Evolutionary conservation across 1,284 basidiomycete species (phyloP), one percentile per base, ranked within the genome.

Genomic region (Fomitopsis pinicola): DNA sequence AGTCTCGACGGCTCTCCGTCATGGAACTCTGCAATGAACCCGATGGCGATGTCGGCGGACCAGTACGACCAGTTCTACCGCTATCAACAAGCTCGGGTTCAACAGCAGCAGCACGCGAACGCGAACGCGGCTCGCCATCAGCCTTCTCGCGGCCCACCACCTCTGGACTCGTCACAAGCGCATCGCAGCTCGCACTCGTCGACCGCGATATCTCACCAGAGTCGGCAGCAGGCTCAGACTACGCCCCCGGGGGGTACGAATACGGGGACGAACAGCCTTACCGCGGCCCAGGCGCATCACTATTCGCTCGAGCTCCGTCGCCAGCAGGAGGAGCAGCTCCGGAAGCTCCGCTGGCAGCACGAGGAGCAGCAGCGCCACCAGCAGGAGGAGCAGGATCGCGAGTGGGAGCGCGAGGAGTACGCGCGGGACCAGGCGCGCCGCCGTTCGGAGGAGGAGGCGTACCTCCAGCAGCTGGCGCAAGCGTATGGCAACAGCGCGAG

Each of bases 21-120:
- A 84, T 92, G 89, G 89, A 92, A 69, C 86, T 92, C 80, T 89
- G 87, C 82, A 90, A 91, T 81, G 86, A 87, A 77, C 71, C 77
- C 64, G 68, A 66, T 65, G 64, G 66, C 69, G 70, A 69, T 67
- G 28, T 33, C 48, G 14, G 28, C 22, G 63, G 69, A 71, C 61
- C 72, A 70, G 62, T 72, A 71, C 67, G 70, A 70, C 59, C 70
- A 66, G 59, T 68, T 71, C 59, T 71, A 70, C 66, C 69, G 58
- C 62, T 71, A 65, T 62, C 69, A 68, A 67, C 58, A 63, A 60
- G 68, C 67, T 60, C 67, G 66, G 66, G 59, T 54, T 53, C 62
- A 60, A 33, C 55, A 40, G 54, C 46, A 28, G 33, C 62, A 60
- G 60, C 64, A 61, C 4, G 5, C 4, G 33, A 52, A 58, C 61